Evolutionary conservation across 305 asterid genomes (phyloP).

Genomic region (Rubia balearica): DNA sequence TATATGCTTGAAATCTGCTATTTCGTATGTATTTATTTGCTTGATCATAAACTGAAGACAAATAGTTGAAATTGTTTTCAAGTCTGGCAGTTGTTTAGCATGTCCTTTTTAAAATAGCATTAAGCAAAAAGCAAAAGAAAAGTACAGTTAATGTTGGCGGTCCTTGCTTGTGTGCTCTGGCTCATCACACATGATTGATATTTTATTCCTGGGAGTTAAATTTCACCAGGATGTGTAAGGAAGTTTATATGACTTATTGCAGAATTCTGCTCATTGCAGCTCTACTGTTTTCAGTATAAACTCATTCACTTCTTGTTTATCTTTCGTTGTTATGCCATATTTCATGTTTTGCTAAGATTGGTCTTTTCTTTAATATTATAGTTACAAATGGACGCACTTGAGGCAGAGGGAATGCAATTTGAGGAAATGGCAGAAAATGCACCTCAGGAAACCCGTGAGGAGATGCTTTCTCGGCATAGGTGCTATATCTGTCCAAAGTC

Average conservation of each 20-base stretch:
- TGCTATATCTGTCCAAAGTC: conserved; percentile 16
- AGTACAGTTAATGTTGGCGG: background rate
- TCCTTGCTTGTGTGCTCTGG: background rate
- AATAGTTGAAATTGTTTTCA: background rate
- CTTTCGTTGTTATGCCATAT: background rate
- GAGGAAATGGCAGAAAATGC: conserved; percentile 31
- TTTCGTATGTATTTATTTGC: background rate
- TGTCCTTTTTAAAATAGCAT: background rate
- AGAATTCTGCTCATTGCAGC: background rate
- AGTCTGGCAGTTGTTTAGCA: background rate
- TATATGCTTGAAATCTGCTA: background rate
- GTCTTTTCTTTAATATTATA: conserved; percentile 16
- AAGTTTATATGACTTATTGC: background rate
- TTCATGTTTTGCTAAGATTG: background rate
- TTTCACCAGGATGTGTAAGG: background rate
- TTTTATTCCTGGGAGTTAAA: background rate
- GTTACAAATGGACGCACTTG: conserved; percentile 36
- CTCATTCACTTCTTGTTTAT: background rate
- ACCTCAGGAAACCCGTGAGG: conserved; percentile 48
- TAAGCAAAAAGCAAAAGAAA: background rate
- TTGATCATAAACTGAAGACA: too few species aligned
- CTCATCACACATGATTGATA: background rate
- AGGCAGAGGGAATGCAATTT: conserved; percentile 30
- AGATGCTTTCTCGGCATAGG: conserved; percentile 81
- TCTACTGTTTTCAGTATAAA: background rate